Evolutionary conservation across 2,329 filamentous ascomycete genomes (phyloP).

Genomic region (Penicillium sp.): DNA sequence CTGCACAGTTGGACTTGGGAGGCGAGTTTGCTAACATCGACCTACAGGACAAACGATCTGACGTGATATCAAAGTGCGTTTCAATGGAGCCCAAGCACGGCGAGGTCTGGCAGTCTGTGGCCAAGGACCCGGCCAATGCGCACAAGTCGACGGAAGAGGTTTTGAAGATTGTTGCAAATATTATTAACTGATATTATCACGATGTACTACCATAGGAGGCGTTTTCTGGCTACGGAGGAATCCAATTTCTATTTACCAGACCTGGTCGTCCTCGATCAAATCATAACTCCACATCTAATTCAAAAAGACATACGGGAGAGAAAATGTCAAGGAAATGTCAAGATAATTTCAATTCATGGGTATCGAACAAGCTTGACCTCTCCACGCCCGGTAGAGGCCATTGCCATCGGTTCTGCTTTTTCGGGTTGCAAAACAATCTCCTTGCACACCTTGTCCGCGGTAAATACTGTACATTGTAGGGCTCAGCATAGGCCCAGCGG

Average conservation of each 20-base stretch:
- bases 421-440: conserved; percentile 6
- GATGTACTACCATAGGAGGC: conserved; percentile 10
- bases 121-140: conserved; percentile 80
- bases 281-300: background rate
- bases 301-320: background rate
- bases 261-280: background rate
- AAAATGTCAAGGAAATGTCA: conserved; percentile 1
- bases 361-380: conserved; percentile 27
- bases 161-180: conserved; percentile 67
- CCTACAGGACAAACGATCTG: conserved; percentile 69
- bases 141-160: conserved; percentile 72
- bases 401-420: conserved; percentile 12
- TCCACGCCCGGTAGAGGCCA: conserved; percentile 11
- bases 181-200: conserved; percentile 18
- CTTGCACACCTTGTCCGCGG: conserved; percentile 4
- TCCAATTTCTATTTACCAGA: background rate
- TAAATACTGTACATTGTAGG: conserved; percentile 21
- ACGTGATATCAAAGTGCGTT: conserved; percentile 75
- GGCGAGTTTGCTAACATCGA: conserved; percentile 2
- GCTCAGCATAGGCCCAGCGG: conserved; percentile 5
- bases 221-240: conserved; percentile 1
- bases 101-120: conserved; percentile 80
- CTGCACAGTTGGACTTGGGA: conserved; percentile 6
- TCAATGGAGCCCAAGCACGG: conserved; percentile 85
- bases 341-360: conserved; percentile 25